Evolutionary conservation across 2,329 filamentous ascomycete genomes (phyloP).

Genomic region (Apiospora phragmitis): DNA sequence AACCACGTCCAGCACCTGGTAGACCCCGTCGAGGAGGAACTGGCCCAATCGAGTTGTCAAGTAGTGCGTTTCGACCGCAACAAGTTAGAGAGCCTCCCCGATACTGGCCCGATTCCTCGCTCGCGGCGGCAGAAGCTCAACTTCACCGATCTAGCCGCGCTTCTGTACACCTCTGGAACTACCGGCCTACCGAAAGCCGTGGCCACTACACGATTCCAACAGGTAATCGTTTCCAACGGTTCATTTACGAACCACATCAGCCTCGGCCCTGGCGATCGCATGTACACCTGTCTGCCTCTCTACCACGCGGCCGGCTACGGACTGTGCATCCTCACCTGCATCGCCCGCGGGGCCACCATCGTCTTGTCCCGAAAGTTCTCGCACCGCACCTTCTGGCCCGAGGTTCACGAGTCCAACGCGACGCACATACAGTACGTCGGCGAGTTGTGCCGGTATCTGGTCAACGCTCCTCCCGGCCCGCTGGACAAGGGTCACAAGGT

Average conservation of each 20-base stretch:
- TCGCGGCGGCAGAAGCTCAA: constrained; percentile 51
- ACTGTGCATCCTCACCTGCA: constrained; percentile 51
- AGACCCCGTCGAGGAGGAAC: constrained; percentile 58
- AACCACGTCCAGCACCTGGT: constrained; percentile 50
- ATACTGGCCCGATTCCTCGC: constrained; percentile 52
- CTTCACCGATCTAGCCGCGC: constrained; percentile 51
- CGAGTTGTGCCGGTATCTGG: constrained; percentile 72
- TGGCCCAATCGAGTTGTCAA: constrained; percentile 54
- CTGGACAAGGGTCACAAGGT: constrained; percentile 60
- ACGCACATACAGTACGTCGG: constrained; percentile 77
- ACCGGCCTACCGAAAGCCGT: constrained; percentile 75
- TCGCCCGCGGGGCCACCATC: constrained; percentile 49
- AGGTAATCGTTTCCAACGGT: constrained; percentile 20
- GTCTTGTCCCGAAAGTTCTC: constrained; percentile 68
- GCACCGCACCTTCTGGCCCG: constrained; percentile 68
- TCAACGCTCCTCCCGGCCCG: constrained; percentile 63
- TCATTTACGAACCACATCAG: constrained; percentile 18
- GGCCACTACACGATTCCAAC: constrained; percentile 50
- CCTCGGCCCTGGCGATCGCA: constrained; percentile 49
- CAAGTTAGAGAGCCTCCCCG: constrained; percentile 41
- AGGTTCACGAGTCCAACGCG: constrained; percentile 64
- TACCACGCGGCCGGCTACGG: constrained; percentile 75
- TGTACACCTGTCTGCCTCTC: constrained; percentile 74
- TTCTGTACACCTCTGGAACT: constrained; percentile 76
- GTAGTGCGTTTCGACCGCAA: constrained; percentile 52